Evolutionary conservation across 257 asterid species (phyloP).

Genomic region (Solanum piurae): DNA sequence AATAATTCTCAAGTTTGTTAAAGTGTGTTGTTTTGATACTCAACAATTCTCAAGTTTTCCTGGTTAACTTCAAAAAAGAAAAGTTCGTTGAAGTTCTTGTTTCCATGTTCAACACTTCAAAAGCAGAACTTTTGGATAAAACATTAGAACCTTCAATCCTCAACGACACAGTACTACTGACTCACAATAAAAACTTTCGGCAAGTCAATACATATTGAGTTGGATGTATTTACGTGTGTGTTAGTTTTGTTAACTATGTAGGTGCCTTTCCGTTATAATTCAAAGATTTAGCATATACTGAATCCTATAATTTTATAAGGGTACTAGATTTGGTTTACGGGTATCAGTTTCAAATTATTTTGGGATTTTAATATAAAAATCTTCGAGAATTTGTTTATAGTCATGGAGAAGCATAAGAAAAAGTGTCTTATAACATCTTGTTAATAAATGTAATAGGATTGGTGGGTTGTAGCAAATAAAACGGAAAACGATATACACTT

Average conservation of each 20-base stretch:
- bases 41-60: neutral
- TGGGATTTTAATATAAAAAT: neutral
- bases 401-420: neutral
- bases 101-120: neutral
- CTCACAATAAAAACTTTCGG: neutral
- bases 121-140: neutral
- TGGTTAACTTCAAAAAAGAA: neutral
- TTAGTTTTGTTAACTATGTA: neutral
- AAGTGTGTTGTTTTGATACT: neutral
- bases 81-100: neutral
- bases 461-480: neutral
- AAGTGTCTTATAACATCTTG: neutral
- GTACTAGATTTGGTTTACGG: neutral
- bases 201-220: neutral
- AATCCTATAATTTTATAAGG: neutral
- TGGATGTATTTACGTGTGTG: neutral
- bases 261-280: neutral
- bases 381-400: neutral
- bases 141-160: neutral
- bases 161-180: neutral
- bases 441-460: neutral
- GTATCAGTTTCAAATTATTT: neutral
- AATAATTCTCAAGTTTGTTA: neutral
- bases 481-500: conserved; percentile 8
- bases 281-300: neutral